phyloP scores from a whole-genome alignment of 106 monocot species.

The Chionographis japonica region DNA sequence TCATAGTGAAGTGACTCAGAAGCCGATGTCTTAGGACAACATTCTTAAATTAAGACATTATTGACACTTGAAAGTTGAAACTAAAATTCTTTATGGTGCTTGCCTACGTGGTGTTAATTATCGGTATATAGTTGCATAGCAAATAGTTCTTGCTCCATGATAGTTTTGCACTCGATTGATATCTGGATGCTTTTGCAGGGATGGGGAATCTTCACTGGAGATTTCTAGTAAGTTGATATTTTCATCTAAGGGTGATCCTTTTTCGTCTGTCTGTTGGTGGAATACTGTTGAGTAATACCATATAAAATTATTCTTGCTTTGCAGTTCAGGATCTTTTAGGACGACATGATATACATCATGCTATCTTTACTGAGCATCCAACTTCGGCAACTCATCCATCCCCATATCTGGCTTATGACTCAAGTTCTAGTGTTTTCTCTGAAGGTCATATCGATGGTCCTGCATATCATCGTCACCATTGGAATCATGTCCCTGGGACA shows the following conservation, averaged over 20 bases:
- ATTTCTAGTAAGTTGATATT: constrained; percentile 41
- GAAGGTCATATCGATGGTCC: constrained; percentile 30
- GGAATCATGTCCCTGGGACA: constrained; percentile 9
- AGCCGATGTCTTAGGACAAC: no score
- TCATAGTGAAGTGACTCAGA: no score
- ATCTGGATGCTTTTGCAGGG: constrained; percentile 31
- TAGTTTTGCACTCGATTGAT: constrained; percentile 1
- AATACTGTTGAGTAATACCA: not conserved
- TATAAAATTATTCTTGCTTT: constrained; percentile 1
- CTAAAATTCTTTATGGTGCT: not conserved
- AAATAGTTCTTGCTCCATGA: not conserved
- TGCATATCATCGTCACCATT: constrained; percentile 20
- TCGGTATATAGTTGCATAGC: not conserved
- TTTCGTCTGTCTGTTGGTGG: not conserved
- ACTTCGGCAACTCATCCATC: constrained; percentile 34
- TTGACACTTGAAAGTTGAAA: no score
- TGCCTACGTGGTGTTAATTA: not conserved
- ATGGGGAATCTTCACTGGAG: constrained; percentile 37
- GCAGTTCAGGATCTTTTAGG: constrained; percentile 58
- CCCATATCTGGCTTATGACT: constrained; percentile 46
- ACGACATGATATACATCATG: constrained; percentile 28
- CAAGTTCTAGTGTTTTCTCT: constrained; percentile 19
- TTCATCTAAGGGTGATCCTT: not conserved
- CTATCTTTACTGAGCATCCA: constrained; percentile 32
- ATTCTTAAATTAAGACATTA: no score